Evolutionary conservation across 192 early-diverging fungal genomes (phyloP).

Genomic region (Piromyces finnis): DNA sequence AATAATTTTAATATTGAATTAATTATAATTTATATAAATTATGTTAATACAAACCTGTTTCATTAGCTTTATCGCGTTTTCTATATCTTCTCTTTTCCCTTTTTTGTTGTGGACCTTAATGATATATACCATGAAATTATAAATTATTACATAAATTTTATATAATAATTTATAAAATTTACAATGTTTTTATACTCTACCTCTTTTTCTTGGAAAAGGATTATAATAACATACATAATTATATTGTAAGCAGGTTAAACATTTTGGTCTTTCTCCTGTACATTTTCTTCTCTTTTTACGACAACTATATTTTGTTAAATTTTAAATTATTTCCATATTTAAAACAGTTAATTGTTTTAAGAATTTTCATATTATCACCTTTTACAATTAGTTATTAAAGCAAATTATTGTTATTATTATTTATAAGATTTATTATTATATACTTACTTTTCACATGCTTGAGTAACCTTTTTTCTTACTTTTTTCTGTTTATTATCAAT

Average conservation of each 20-base stretch:
- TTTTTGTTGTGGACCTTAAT: background rate
- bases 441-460: background rate
- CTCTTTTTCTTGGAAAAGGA: background rate
- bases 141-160: too few species aligned
- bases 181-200: background rate
- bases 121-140: too few species aligned
- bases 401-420: too few species aligned
- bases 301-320: background rate
- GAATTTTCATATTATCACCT: too few species aligned
- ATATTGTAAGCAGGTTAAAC: background rate
- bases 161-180: too few species aligned
- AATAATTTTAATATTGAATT: too few species aligned
- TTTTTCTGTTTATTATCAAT: background rate
- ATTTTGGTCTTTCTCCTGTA: background rate
- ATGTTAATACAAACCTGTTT: background rate
- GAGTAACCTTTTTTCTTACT: background rate
- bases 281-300: background rate
- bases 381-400: too few species aligned
- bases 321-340: too few species aligned
- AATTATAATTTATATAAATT: too few species aligned
- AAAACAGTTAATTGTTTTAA: too few species aligned
- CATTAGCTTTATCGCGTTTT: background rate
- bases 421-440: too few species aligned
- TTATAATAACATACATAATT: background rate
- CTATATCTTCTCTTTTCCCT: background rate